These are phyloP conservation scores for Xylariaceae sp. DNA, from an alignment of 2,329 filamentous ascomycete species.

Conservation along the genomic window DNA sequence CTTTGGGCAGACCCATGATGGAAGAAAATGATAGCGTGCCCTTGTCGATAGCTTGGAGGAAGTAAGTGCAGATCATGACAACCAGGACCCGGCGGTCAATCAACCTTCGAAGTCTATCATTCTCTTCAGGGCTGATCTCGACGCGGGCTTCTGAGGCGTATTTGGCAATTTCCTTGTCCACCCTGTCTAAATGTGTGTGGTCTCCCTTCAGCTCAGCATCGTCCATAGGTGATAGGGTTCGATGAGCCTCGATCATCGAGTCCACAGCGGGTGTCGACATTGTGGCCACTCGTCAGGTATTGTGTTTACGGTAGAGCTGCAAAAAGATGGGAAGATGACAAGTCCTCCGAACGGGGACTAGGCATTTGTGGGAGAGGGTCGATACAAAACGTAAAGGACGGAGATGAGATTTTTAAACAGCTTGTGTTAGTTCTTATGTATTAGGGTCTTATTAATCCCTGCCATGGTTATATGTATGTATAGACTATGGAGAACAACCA, in stretches of 20 bases:
- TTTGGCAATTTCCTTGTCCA: slow-evolving; percentile 74
- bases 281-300: slow-evolving; percentile 1
- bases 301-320: neutral
- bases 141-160: slow-evolving; percentile 66
- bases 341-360: neutral
- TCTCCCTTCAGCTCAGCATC: slow-evolving; percentile 55
- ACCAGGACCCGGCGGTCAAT: slow-evolving; percentile 72
- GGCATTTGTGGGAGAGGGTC: neutral
- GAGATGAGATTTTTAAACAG: neutral
- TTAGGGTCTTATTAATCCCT: slow-evolving; percentile 8
- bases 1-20: slow-evolving; percentile 66
- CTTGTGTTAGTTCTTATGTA: slow-evolving; percentile 1
- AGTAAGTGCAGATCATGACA: slow-evolving; percentile 77
- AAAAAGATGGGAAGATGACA: neutral
- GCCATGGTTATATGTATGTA: neutral
- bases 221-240: slow-evolving; percentile 37
- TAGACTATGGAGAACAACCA: too few relatives aligned
- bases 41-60: slow-evolving; percentile 74
- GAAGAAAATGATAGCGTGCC: slow-evolving; percentile 69
- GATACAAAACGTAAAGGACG: neutral
- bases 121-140: slow-evolving; percentile 65
- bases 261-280: slow-evolving; percentile 37
- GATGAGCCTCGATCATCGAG: slow-evolving; percentile 42
- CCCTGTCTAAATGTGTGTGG: slow-evolving; percentile 55
- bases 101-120: slow-evolving; percentile 64